Evolutionary conservation across 345 rosid genomes (phyloP).

Genomic region (Camelina hispida): DNA sequence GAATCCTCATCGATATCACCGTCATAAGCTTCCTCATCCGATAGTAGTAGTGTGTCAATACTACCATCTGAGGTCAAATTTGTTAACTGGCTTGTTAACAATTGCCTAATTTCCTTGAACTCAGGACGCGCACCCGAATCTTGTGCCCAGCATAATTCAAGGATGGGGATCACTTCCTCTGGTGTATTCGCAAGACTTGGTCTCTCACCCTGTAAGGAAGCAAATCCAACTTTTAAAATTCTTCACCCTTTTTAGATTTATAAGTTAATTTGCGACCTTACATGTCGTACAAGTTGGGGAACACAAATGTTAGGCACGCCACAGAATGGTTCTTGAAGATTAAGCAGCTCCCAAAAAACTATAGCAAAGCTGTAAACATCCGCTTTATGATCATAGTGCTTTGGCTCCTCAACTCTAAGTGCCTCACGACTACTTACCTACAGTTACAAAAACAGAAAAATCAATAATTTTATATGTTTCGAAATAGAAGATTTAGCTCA

Average conservation of each 20-base stretch:
- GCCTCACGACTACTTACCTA: slow-evolving; percentile 56
- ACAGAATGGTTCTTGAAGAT: slow-evolving; percentile 55
- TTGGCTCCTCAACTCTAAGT: slow-evolving; percentile 47
- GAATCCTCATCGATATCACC: too few species aligned
- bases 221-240: too few species aligned
- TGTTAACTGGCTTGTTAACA: too few species aligned
- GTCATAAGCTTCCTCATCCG: too few species aligned
- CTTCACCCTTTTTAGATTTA: neutral
- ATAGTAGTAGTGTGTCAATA: too few species aligned
- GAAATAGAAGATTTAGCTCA: neutral
- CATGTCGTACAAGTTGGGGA: slow-evolving; percentile 51
- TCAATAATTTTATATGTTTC: neutral
- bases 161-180: too few species aligned
- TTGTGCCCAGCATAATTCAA: too few species aligned
- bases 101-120: too few species aligned
- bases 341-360: slow-evolving; percentile 70
- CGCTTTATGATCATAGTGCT: slow-evolving; percentile 70
- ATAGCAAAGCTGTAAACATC: slow-evolving; percentile 76
- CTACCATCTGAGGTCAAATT: too few species aligned
- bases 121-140: too few species aligned
- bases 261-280: slow-evolving; percentile 28
- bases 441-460: slow-evolving; percentile 1
- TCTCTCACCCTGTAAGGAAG: too few species aligned
- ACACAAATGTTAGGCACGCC: slow-evolving; percentile 36
- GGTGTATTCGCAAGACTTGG: too few species aligned